Conservation (phyloP, 805 yeast species). For the Suhomyces prunicola region DNA sequence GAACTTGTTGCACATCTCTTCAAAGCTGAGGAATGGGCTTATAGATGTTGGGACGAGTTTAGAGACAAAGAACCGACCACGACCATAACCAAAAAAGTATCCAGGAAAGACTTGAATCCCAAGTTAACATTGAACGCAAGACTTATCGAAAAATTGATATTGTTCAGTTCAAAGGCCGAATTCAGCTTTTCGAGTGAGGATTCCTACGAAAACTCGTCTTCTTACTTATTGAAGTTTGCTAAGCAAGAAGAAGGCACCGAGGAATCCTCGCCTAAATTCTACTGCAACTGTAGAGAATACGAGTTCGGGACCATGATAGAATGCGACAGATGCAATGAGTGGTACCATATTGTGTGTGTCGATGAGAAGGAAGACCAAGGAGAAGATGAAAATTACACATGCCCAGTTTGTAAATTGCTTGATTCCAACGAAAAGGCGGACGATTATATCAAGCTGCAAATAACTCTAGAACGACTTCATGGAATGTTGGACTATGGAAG, state of each 20-base stretch:
- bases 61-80: slow-evolving; percentile 14
- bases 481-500: slow-evolving; percentile 11
- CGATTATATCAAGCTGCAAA: slow-evolving; percentile 10
- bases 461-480: slow-evolving; percentile 13
- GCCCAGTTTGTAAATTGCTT: slow-evolving; percentile 32
- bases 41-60: slow-evolving; percentile 12
- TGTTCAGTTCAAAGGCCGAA: slow-evolving; percentile 18
- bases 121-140: slow-evolving; percentile 17
- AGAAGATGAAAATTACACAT: slow-evolving; percentile 24
- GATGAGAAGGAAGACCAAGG: slow-evolving; percentile 17
- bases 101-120: slow-evolving; percentile 14
- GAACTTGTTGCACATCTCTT: slow-evolving; percentile 13
- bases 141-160: slow-evolving; percentile 18
- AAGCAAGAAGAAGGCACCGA: slow-evolving; percentile 1
- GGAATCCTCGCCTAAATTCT: slow-evolving; percentile 19
- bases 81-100: slow-evolving; percentile 15
- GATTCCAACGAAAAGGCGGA: slow-evolving; percentile 15
- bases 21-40: slow-evolving; percentile 24
- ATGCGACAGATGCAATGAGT: slow-evolving; percentile 67
- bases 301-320: slow-evolving; percentile 66
- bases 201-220: slow-evolving; percentile 22
- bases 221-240: slow-evolving; percentile 13
- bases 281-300: slow-evolving; percentile 60
- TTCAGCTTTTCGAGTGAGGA: slow-evolving; percentile 31
- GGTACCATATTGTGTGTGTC: slow-evolving; percentile 67